Evolutionary conservation across 306 rosid species (phyloP).

Genomic region (Citrullus colocynthis): DNA sequence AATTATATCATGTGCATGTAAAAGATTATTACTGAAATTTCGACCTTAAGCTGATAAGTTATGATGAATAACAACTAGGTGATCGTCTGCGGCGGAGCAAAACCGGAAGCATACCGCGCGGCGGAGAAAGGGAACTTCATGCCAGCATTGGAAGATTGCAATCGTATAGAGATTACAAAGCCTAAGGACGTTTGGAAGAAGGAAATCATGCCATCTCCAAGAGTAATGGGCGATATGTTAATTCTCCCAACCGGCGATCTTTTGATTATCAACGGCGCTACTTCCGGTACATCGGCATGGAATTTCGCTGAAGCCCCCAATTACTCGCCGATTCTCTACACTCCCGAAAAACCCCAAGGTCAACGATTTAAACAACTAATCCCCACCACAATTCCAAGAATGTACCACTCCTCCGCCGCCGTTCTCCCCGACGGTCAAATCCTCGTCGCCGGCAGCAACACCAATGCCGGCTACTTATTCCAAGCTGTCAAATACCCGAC

Average conservation of each 20-base stretch:
- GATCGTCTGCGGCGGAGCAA: slow-evolving; percentile 67
- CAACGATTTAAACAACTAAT: slow-evolving; percentile 25
- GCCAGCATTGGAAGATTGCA: slow-evolving; percentile 50
- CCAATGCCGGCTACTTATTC: slow-evolving; percentile 42
- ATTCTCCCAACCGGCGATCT: slow-evolving; percentile 61
- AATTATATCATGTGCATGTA: too few relatives aligned
- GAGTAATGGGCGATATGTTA: slow-evolving; percentile 68
- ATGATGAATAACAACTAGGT: slow-evolving; percentile 8
- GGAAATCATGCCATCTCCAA: slow-evolving; percentile 57
- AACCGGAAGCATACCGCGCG: slow-evolving; percentile 22
- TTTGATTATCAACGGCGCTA: slow-evolving; percentile 63
- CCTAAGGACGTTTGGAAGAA: slow-evolving; percentile 30
- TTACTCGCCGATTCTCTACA: slow-evolving; percentile 32
- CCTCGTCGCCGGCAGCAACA: slow-evolving; percentile 70
- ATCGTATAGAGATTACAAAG: slow-evolving; percentile 35
- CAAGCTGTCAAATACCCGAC: slow-evolving; percentile 38
- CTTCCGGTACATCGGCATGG: slow-evolving; percentile 68
- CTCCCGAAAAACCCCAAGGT: slow-evolving; percentile 18
- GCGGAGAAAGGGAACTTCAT: slow-evolving; percentile 20
- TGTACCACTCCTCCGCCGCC: slow-evolving; percentile 74
- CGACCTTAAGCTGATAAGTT: neutral
- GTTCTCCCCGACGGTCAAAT: slow-evolving; percentile 59
- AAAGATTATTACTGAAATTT: too few relatives aligned
- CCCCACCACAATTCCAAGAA: slow-evolving; percentile 34
- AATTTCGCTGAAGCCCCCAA: slow-evolving; percentile 58